Evolutionary conservation across 805 yeast species (phyloP).

Genomic region (Starmerella tilneyi): DNA sequence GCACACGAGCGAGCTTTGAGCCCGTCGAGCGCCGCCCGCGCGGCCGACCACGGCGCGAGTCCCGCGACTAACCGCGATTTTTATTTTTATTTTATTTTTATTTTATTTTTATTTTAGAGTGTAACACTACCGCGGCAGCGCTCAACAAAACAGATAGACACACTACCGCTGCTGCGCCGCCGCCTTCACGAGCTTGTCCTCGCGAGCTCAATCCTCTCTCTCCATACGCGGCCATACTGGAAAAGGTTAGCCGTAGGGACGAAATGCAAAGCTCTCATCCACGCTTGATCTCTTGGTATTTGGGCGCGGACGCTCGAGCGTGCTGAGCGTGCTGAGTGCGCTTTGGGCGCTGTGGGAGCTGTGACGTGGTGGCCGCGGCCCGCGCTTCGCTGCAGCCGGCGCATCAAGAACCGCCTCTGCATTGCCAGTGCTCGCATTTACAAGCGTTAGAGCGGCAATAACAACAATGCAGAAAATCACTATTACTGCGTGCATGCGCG

Average conservation of each 20-base stretch:
- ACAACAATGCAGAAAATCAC: not conserved
- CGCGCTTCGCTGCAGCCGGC: too few relatives aligned
- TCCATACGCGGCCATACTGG: not conserved
- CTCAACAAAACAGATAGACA: too few relatives aligned
- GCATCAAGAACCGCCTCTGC: not conserved
- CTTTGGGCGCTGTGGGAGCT: not conserved
- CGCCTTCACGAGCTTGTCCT: too few relatives aligned
- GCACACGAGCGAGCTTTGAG: conserved; percentile 6
- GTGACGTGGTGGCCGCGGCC: not conserved
- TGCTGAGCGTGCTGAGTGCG: not conserved
- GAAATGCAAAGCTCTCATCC: conserved; percentile 16
- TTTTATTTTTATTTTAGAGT: not conserved
- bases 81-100: not conserved
- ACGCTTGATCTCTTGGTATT: not conserved
- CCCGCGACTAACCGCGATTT: not conserved
- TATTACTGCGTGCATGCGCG: not conserved
- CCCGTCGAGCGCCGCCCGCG: conserved; percentile 6
- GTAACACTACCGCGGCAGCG: too few relatives aligned
- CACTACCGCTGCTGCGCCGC: too few relatives aligned
- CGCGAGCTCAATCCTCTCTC: too few relatives aligned
- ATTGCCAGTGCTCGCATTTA: not conserved
- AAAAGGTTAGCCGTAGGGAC: conserved; percentile 14
- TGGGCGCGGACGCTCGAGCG: not conserved
- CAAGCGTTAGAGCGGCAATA: not conserved
- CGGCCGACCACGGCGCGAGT: not conserved